Evolutionary conservation across 768 basidiomycete genomes (phyloP), one percentile per base, ranked within the genome.

Genomic region (Tylopilus balloui): DNA sequence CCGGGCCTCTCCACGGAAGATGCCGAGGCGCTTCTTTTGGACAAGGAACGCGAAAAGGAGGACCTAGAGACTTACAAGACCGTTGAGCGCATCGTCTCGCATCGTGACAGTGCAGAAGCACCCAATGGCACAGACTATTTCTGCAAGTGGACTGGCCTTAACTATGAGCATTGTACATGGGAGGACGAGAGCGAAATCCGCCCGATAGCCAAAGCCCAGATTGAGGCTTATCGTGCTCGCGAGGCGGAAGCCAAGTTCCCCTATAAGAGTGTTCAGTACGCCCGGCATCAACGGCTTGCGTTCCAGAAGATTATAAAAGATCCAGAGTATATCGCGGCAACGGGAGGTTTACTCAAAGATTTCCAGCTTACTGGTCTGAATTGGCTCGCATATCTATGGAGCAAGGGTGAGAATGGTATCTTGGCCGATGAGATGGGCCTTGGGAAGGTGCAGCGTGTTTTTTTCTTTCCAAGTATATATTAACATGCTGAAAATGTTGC

Each of bases 361-460:
- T 99, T 99, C 74, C 96, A 99, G 73, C 76, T 98, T 34, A 96
- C 92, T 3, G 96, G 96, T 20, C 76, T 99, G 54, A 99, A 99
- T 64, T 99, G 96, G 96, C 77, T 99, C n/a, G 87, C 91, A 4
- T 98, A 95, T 68, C 73, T 94, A 14, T 98, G 96, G 96, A 84
- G 80, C 56, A 83, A 91, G 58, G 90, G 90, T 9, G 88, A 95
- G 59, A 98, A 98, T 64, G 96, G 96, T 17, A 96, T 99, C 51
- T 73, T 99, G 29, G 96, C 96, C 1, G 96, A 99, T 62, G 96
- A 99, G 78, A 99, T 98, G 96, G 96, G 96, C 66, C 86, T 99
- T 21, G 96, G 96, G 46, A 99, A 99, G 81, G 79, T 88, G 39
- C 53, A 45, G 58, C 17, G 23, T 23, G 27, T 10, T 24, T 48